These are phyloP conservation scores for Aechmea fasciata DNA, from an alignment of 176 grass and related monocot species.

Conservation along the genomic window DNA sequence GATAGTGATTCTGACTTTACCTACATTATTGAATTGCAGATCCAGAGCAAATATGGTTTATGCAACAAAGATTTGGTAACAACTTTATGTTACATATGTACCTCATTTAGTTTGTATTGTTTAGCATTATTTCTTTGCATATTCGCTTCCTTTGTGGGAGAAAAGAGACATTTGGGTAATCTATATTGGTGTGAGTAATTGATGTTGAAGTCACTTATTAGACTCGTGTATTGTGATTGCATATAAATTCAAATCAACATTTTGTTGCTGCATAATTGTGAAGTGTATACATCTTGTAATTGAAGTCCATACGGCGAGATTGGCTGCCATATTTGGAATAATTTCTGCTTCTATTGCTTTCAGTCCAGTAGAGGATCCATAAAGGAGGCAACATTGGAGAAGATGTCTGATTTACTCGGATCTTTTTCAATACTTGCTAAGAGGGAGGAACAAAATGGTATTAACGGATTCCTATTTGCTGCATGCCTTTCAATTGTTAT, in stretches of 20 bases:
- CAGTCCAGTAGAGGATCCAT: conserved; percentile 50
- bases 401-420: conserved; percentile 61
- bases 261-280: background rate
- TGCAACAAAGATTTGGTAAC: conserved; percentile 48
- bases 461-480: background rate
- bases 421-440: conserved; percentile 51
- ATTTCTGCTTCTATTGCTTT: conserved; percentile 4
- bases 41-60: conserved; percentile 87
- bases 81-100: background rate
- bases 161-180: background rate
- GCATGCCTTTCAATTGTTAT: too few species aligned
- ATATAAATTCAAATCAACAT: background rate
- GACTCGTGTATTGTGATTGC: background rate
- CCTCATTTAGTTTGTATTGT: background rate
- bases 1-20: conserved; percentile 13
- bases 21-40: conserved; percentile 32
- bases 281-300: background rate
- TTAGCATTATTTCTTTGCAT: too few species aligned
- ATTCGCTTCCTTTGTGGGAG: background rate
- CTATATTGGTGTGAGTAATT: background rate
- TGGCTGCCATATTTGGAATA: background rate
- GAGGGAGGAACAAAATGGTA: conserved; percentile 56
- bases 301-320: background rate
- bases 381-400: conserved; percentile 52
- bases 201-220: background rate